A percentile compares a stretch with the other conserved stretches of the same genome.
These are phyloP conservation scores for Globisporangium spinosum DNA, from an alignment of 352 stramenopile genomes.

Conservation along the genomic window DNA sequence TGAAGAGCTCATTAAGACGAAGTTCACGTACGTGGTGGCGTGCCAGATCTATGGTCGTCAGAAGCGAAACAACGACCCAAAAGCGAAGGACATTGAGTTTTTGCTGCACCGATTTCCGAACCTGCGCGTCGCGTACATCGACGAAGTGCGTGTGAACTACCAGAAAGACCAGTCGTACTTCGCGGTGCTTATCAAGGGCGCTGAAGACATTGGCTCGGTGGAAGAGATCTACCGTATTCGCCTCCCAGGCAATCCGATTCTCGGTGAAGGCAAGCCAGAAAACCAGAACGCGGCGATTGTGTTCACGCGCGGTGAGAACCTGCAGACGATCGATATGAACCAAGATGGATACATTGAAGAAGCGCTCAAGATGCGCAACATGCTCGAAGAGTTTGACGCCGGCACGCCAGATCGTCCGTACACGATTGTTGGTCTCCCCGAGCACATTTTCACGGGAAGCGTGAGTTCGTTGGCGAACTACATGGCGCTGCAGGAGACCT, in stretches of 20 bases:
- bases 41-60: conserved; percentile 98
- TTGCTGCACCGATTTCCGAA: conserved; percentile 96
- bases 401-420: conserved; percentile 71
- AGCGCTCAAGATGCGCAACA: conserved; percentile 98
- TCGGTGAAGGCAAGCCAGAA: conserved; percentile 99
- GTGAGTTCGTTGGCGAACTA: conserved; percentile 99
- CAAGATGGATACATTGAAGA: conserved; percentile 99
- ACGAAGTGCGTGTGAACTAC: conserved; percentile 95
- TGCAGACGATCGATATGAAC: conserved; percentile 99
- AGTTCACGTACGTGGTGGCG: conserved; percentile 98
- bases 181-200: conserved; percentile 95
- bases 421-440: conserved; percentile 96
- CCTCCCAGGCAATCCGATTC: conserved; percentile 97
- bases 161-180: conserved; percentile 95
- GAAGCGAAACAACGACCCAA: conserved; percentile 98
- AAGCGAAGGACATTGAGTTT: conserved; percentile 98
- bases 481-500: conserved; percentile 99
- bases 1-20: conserved; percentile 96
- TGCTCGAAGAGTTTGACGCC: conserved; percentile 96
- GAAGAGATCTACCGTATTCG: conserved; percentile 96
- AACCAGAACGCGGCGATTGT: conserved; percentile 99
- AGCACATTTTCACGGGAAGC: conserved; percentile 99
- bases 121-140: conserved; percentile 97
- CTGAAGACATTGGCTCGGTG: conserved; percentile 51
- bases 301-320: conserved; percentile 96